phyloP scores from a whole-genome alignment of 768 basidiomycete species.

The Boletus tomentosulus region DNA sequence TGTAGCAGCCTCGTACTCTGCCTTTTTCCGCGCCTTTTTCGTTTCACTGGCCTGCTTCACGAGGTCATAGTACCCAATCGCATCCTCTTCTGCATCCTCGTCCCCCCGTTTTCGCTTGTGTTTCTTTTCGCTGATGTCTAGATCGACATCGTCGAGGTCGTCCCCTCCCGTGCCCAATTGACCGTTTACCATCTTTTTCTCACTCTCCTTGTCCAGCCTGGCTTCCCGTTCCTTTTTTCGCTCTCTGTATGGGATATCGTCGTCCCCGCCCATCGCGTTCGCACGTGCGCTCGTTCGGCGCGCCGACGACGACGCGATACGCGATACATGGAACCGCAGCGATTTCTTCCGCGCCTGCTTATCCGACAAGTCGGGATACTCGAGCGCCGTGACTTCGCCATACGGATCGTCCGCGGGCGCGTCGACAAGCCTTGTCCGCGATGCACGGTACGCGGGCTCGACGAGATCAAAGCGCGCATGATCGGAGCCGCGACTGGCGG shows the following conservation, averaged over 20 bases:
- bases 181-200: constrained; percentile 31
- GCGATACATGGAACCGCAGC: constrained; percentile 89
- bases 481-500: constrained; percentile 22
- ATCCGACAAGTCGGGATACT: constrained; percentile 72
- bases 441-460: constrained; percentile 59
- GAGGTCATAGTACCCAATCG: constrained; percentile 86
- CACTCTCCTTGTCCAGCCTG: constrained; percentile 45
- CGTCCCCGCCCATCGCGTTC: constrained; percentile 80
- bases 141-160: constrained; percentile 60
- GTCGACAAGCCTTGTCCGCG: constrained; percentile 8
- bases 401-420: constrained; percentile 36
- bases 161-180: constrained; percentile 51
- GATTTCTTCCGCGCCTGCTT: constrained; percentile 78
- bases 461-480: constrained; percentile 58
- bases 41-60: constrained; percentile 70
- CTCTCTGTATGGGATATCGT: constrained; percentile 89
- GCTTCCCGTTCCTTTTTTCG: constrained; percentile 60
- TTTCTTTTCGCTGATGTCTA: constrained; percentile 36
- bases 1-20: constrained; percentile 67
- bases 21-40: constrained; percentile 76
- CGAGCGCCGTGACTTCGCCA: constrained; percentile 71
- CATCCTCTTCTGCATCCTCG: constrained; percentile 42
- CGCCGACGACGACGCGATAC: constrained; percentile 78
- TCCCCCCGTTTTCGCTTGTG: constrained; percentile 39
- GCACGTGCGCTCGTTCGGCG: constrained; percentile 70